Percentiles rank a stretch among this genome's conserved stretches.
These are phyloP conservation scores for Luvunga scandens DNA, from an alignment of 345 rosid genomes.

Conservation along the genomic window DNA sequence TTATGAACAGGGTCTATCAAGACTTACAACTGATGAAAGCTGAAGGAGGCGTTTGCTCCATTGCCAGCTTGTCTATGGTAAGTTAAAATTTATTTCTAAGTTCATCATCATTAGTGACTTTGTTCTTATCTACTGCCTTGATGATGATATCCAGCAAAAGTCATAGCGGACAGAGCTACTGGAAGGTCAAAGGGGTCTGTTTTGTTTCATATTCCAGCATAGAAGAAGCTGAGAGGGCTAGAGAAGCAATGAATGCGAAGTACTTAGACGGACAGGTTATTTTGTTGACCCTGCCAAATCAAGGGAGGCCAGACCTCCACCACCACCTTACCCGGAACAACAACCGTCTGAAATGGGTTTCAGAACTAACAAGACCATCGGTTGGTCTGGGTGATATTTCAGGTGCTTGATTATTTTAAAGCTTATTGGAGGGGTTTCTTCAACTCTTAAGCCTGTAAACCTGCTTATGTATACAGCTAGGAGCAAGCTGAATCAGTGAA, in stretches of 20 bases:
- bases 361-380: slow-evolving; percentile 72
- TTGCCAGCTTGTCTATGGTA: slow-evolving; percentile 78
- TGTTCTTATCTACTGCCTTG: background rate
- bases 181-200: slow-evolving; percentile 84
- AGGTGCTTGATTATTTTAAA: background rate
- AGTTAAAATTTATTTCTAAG: background rate
- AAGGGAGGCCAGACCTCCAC: slow-evolving; percentile 52
- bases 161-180: slow-evolving; percentile 53
- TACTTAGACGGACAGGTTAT: slow-evolving; percentile 94
- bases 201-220: slow-evolving; percentile 64
- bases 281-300: slow-evolving; percentile 87
- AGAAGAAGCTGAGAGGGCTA: slow-evolving; percentile 91
- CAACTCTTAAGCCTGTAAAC: background rate
- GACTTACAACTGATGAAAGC: slow-evolving; percentile 71
- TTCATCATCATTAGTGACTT: background rate
- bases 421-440: too few relatives aligned
- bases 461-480: background rate
- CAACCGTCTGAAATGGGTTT: slow-evolving; percentile 52
- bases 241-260: slow-evolving; percentile 81
- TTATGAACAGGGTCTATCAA: slow-evolving; percentile 61
- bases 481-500: background rate
- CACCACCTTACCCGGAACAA: slow-evolving; percentile 23
- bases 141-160: slow-evolving; percentile 48
- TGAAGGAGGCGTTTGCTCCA: slow-evolving; percentile 68
- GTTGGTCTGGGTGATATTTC: slow-evolving; percentile 64